Evolutionary conservation across 371 early-diverging fungal genomes (phyloP), one percentile per base, ranked within the genome.

Genomic region (Mucor indicus): DNA sequence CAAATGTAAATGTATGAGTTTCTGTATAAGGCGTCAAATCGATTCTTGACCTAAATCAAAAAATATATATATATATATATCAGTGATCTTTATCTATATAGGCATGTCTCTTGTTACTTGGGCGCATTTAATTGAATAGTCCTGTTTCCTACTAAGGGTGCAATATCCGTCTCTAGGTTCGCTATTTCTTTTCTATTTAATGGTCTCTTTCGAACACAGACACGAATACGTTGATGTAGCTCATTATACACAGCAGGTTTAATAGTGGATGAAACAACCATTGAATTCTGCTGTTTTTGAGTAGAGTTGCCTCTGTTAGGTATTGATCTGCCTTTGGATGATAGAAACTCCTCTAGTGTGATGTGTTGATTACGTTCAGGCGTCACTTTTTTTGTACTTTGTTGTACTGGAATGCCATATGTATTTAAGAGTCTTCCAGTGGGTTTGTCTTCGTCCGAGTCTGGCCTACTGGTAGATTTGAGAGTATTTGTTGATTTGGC

Each of bases 151-250:
- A 63, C 54, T 2, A 87, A 74, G 8, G 67, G 67, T 7, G 90
- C 87, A 44, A 97, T 90, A 60, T 98, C 98, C 20, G 61, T 69
- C 43, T 96, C 94, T 25, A 83, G 85, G 6, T 70, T 60, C 21
- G 69, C 69, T 22, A 75, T 22, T 62, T 98, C 98, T 55, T 87
- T 90, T 53, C 70, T 76, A 70, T 79, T 95, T 17, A 98, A 66
- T 1, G 98, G 98, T 30, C 98, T 77, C 69, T 98, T 98, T 44
- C 98, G 82, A 23, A 97, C 96, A 58, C 98, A 97, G 19, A 98
- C 98, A 37, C 95, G 87, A 55, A 98, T 98, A 44, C 86, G 77
- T 37, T 90, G 91, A 37, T 69, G 69, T 35, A 89, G 55, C 29
- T 84, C 84, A 2, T 38, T 53, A 20, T n/a, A 1, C 1, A 13